Evolutionary conservation across 345 rosid species (phyloP).

Genomic region (Garcia nutans): DNA sequence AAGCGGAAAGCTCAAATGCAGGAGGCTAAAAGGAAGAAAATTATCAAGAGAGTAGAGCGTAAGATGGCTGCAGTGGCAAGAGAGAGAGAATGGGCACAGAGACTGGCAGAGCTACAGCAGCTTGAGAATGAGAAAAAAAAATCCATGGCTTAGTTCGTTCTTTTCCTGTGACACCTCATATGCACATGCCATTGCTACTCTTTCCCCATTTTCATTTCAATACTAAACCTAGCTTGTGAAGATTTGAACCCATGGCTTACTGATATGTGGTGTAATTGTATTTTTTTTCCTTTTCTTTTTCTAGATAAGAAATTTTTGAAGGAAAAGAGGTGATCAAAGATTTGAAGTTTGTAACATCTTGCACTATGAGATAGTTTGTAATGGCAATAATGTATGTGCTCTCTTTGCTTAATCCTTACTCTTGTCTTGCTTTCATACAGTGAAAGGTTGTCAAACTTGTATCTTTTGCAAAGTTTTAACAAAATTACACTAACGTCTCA

Average conservation of each 20-base stretch:
- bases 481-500: too few species aligned
- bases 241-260: too few species aligned
- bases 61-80: slow-evolving; percentile 92
- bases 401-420: too few species aligned
- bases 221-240: not conserved
- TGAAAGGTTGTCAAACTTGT: too few species aligned
- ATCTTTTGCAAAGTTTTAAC: too few species aligned
- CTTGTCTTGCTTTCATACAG: too few species aligned
- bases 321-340: too few species aligned
- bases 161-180: not conserved
- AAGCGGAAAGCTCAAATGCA: slow-evolving; percentile 78
- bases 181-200: not conserved
- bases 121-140: slow-evolving; percentile 82
- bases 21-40: slow-evolving; percentile 80
- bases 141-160: slow-evolving; percentile 22
- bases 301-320: too few species aligned
- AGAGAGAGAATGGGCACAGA: slow-evolving; percentile 83
- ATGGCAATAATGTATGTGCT: too few species aligned
- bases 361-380: too few species aligned
- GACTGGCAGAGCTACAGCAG: slow-evolving; percentile 63
- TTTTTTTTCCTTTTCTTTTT: not conserved
- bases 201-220: not conserved
- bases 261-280: not conserved
- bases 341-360: too few species aligned
- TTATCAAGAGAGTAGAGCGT: slow-evolving; percentile 47